These are phyloP conservation scores for Trichoderma harzianum DNA, from an alignment of 2,329 filamentous ascomycete genomes.

Conservation along the genomic window DNA sequence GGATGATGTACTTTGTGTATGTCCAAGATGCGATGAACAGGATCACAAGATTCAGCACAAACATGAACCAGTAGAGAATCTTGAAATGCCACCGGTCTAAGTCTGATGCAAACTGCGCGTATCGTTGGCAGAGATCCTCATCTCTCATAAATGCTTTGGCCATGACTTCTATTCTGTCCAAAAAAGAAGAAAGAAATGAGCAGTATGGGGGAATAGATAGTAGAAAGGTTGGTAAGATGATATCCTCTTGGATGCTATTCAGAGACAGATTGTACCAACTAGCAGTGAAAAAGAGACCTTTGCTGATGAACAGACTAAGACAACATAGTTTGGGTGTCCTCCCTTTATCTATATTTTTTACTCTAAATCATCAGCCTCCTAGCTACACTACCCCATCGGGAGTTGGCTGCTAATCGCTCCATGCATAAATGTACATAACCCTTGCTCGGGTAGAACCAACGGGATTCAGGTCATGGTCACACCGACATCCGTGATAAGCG, in stretches of 20 bases:
- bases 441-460: not conserved
- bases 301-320: not conserved
- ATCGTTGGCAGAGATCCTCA: constrained; percentile 34
- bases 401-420: not conserved
- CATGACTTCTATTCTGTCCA: not conserved
- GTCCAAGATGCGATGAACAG: constrained; percentile 44
- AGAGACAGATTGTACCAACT: not conserved
- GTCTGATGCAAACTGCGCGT: constrained; percentile 44
- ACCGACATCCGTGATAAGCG: not conserved
- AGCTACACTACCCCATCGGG: not conserved
- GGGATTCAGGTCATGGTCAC: not conserved
- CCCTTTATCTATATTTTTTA: not conserved
- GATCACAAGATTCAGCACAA: constrained; percentile 42
- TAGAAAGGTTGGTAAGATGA: not conserved
- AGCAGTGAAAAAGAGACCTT: not conserved
- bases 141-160: not conserved
- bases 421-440: not conserved
- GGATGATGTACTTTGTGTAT: constrained; percentile 34
- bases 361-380: not conserved
- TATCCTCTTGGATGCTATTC: not conserved
- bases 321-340: not conserved
- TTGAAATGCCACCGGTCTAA: constrained; percentile 43
- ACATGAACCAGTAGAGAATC: constrained; percentile 46
- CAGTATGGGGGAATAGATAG: not conserved
- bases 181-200: too few species aligned